phyloP scores from a whole-genome alignment of 2,329 filamentous ascomycete species.

The Akanthomyces lecanii region DNA sequence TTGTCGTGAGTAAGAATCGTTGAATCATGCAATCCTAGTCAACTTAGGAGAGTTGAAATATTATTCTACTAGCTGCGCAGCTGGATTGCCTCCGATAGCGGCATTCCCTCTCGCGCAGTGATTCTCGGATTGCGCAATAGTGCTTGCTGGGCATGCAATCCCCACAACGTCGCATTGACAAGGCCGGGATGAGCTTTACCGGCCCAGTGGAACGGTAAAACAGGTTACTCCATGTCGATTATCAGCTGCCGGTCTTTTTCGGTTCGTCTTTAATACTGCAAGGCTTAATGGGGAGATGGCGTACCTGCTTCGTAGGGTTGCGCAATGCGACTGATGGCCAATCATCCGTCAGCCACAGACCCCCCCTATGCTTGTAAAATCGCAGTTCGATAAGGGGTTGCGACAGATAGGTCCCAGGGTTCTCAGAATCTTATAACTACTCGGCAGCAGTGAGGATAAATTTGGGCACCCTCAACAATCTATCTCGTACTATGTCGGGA shows the following conservation, averaged over 20 bases:
- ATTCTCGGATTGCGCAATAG: constrained; percentile 5
- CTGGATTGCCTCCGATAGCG: neutral
- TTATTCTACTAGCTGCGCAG: neutral
- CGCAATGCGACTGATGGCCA: constrained; percentile 2
- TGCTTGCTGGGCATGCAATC: neutral
- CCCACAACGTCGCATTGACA: neutral
- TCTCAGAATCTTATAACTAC: neutral
- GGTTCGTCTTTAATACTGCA: neutral
- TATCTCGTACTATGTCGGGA: neutral
- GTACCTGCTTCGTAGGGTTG: neutral
- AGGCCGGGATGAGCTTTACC: neutral
- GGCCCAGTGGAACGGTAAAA: neutral
- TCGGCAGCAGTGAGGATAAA: no score
- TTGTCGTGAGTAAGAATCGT: no score
- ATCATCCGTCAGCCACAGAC: neutral
- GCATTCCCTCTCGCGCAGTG: neutral
- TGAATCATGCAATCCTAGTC: no score
- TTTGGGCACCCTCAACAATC: neutral
- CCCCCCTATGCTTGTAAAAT: neutral
- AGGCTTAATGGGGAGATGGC: neutral
- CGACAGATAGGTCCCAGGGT: neutral
- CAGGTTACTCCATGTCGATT: neutral
- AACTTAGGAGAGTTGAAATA: neutral
- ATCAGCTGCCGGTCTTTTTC: neutral
- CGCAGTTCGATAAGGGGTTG: neutral